Evolutionary conservation across 176 grass and related monocot species (phyloP), one percentile per base, ranked within the genome.

Genomic region (Otatea glauca): DNA sequence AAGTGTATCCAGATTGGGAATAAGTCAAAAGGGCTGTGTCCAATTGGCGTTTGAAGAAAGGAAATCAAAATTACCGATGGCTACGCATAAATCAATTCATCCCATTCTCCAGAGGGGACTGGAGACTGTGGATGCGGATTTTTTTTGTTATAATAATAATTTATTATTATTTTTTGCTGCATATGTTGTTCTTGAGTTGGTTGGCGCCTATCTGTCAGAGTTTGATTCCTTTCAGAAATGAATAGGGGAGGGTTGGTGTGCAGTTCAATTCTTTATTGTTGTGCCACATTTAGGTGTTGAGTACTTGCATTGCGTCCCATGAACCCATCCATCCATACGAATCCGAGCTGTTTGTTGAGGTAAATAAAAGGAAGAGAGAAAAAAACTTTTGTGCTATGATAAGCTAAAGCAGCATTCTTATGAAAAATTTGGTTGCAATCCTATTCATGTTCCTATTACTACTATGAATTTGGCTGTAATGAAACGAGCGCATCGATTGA

Each of bases 1-100:
- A 37, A 80, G 16, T 89, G 84, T 92, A 79, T 87, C 88, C 60
- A 88, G 61, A 81, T 90, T 85, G 82, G 77, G 81, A 87, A 86
- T 89, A 87, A 86, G 87, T 87, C 75, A 53, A 83, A 72, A 59
- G 73, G 39, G 49, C 74, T 65, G 72, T 90, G 44, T 87, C 66
- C 62, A 58, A 25, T 68, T 69, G 59, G 70, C 34, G 17, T 23
- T 14, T 35, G 32, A 39, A 75, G 70, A 84, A 61, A 75, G 27
- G 72, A 7, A 53, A 75, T 78, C 60, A 63, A 63, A 63, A 27
- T 65, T 51, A 77, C 21, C 9, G 68, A 75, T 69, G 25, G 15
- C 65, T 17, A 5, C 51, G 12, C 29, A 25, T 23, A 37, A 56
- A 55, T 37, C 61, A 23, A 54, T 39, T 42, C 62, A 11, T 78